Evolutionary conservation across 257 asterid genomes (phyloP), one percentile per base, ranked within the genome.

Genomic region (Vinca minor): DNA sequence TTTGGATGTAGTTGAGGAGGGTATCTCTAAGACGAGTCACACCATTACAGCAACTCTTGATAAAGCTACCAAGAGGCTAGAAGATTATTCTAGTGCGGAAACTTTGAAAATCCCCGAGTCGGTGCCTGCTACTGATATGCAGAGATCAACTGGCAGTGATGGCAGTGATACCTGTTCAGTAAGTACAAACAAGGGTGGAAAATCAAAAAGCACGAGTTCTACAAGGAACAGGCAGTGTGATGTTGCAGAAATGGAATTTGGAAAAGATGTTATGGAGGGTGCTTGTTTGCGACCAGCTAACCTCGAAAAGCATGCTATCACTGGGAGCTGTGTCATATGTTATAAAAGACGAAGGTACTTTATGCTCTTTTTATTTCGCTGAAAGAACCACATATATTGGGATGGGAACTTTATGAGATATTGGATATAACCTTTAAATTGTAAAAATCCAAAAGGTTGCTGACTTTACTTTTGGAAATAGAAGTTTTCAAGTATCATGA

Each of bases 271-370:
- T 76, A 77, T 77, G 69, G 79, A 65, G 76, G 48, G 56, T 66
- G 58, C 63, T 71, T 62, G 67, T 62, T 64, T 77, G 59, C 57
- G 77, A 71, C 70, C 71, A 39, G 17, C 63, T 52, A 70, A 47
- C 65, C 31, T 45, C 62, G 77, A 73, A 21, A 61, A 63, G 54
- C 63, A 46, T 71, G 57, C 70, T 69, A 69, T 69, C 44, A 58
- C 67, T 25, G 82, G 79, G 64, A 64, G 64, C 63, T 80, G 87
- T 74, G 66, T 28, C 65, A 66, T 65, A 36, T 87, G 97, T 80
- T 80, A 76, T n/a, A 82, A 77, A 78, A 59, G 47, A 57, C 76
- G 39, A 84, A 79, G 95, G 95, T 87, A 74, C 53, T 8, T 50
- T 52, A 8, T 21, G 13, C 62, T 26, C 31, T n/a, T n/a, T n/a